These are phyloP conservation scores for Leptomonas pyrrhocoris DNA, from an alignment of 208 protist species.

Conservation along the genomic window DNA sequence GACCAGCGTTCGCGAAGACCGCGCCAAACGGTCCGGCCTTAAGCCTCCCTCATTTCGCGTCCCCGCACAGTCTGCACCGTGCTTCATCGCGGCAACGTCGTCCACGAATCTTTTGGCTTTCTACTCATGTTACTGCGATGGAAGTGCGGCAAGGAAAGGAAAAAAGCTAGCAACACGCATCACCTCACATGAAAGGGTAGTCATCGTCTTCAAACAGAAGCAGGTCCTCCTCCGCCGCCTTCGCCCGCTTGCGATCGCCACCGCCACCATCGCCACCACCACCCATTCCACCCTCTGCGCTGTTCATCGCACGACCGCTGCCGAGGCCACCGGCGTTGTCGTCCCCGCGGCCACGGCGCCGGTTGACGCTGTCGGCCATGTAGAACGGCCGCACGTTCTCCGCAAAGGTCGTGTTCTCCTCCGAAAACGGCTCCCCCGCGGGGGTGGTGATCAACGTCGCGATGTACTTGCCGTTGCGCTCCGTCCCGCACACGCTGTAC, in stretches of 20 bases:
- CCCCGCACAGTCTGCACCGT: too few species aligned
- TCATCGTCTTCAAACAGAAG: constrained; percentile 66
- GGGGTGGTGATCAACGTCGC: constrained; percentile 73
- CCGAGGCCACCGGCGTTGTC: constrained; percentile 10
- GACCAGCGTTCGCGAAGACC: too few species aligned
- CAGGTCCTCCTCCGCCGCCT: constrained; percentile 59
- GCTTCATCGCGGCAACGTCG: too few species aligned
- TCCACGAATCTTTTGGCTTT: too few species aligned
- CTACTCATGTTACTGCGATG: too few species aligned
- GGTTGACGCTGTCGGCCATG: constrained; percentile 10
- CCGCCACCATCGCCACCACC: constrained; percentile 18
- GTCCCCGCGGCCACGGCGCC: constrained; percentile 30
- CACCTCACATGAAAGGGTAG: constrained; percentile 48
- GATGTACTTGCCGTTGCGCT: constrained; percentile 58
- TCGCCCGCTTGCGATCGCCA: constrained; percentile 37
- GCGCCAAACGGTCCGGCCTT: too few species aligned
- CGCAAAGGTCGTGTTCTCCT: constrained; percentile 51
- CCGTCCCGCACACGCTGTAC: constrained; percentile 61
- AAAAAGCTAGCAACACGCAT: not conserved
- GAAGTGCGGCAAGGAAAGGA: not conserved
- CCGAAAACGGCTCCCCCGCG: constrained; percentile 49
- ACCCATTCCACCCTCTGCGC: constrained; percentile 18
- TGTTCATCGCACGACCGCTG: constrained; percentile 8
- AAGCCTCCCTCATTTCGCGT: not conserved
- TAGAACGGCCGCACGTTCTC: constrained; percentile 39